Evolutionary conservation across 108 stramenopile genomes (phyloP).

Genomic region (Tribonema minus): DNA sequence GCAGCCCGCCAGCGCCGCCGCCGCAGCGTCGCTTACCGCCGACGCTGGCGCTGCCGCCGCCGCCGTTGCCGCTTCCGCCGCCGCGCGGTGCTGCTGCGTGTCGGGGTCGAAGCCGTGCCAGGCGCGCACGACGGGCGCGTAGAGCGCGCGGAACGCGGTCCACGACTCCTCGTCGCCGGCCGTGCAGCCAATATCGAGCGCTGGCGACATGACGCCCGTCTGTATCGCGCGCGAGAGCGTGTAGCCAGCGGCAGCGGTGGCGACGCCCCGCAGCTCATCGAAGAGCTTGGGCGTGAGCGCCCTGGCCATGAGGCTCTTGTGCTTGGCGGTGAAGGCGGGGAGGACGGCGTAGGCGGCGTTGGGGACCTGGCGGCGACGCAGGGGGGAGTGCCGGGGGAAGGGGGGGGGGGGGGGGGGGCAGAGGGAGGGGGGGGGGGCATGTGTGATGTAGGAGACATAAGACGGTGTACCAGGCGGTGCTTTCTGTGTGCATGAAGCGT

Average conservation of each 20-base stretch:
- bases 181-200: conserved; percentile 37
- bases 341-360: conserved; percentile 31
- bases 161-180: conserved; percentile 55
- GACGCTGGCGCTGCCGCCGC: too few relatives aligned
- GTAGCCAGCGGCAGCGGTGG: conserved; percentile 33
- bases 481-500: too few relatives aligned
- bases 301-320: conserved; percentile 42
- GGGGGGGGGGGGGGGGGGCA: too few relatives aligned
- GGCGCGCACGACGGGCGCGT: conserved; percentile 44
- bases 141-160: conserved; percentile 34
- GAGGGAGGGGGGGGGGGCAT: too few relatives aligned
- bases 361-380: too few relatives aligned
- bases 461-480: too few relatives aligned
- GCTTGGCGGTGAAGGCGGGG: conserved; percentile 44
- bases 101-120: conserved; percentile 43
- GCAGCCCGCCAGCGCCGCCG: too few relatives aligned
- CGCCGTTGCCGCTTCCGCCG: too few relatives aligned
- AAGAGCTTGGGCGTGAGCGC: conserved; percentile 47
- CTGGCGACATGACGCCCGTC: conserved; percentile 50
- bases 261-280: conserved; percentile 31
- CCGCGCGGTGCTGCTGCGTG: conserved; percentile 29
- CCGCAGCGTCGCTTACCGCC: too few relatives aligned
- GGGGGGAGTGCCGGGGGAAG: too few relatives aligned
- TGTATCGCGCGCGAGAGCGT: conserved; percentile 48
- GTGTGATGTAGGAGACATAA: too few relatives aligned